A percentile compares a stretch with the other conserved stretches of the same genome.
Evolutionary conservation across 2,329 filamentous ascomycete species (phyloP).

Genomic region (Sclerotinia nivalis): DNA sequence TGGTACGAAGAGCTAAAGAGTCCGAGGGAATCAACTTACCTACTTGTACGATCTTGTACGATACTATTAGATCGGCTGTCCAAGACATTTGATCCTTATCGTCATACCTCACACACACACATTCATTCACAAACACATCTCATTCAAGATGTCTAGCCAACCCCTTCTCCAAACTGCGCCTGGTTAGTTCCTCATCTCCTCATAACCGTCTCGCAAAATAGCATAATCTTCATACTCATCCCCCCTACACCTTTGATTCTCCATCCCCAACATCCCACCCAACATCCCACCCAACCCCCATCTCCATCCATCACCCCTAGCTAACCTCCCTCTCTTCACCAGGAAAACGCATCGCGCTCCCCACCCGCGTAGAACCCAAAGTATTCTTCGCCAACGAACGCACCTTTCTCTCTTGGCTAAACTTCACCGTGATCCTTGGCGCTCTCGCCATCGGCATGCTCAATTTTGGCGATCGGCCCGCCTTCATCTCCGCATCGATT

Average conservation of each 20-base stretch:
- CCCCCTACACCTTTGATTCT: no score
- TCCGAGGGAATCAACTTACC: no score
- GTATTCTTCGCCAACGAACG: slow-evolving; percentile 99
- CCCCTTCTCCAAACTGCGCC: slow-evolving; percentile 93
- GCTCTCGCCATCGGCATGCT: slow-evolving; percentile 95
- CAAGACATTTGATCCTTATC: slow-evolving; percentile 8
- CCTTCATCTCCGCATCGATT: slow-evolving; percentile 88
- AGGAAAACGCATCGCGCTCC: slow-evolving; percentile 98
- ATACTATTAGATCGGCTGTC: neutral
- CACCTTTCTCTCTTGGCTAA: slow-evolving; percentile 98
- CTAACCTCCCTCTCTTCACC: slow-evolving; percentile 26
- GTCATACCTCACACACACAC: slow-evolving; percentile 15
- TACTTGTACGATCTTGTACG: neutral
- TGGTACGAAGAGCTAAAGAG: neutral
- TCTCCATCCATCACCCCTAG: neutral
- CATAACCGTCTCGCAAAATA: neutral
- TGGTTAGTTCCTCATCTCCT: slow-evolving; percentile 55
- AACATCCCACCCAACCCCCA: neutral
- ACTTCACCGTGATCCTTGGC: slow-evolving; percentile 98
- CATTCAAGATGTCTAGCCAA: slow-evolving; percentile 78
- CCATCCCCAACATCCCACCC: neutral
- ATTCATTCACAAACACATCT: neutral
- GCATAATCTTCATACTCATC: neutral
- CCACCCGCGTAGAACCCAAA: slow-evolving; percentile 96
- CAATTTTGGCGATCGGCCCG: slow-evolving; percentile 94